Evolutionary conservation across 1,284 basidiomycete genomes (phyloP).

Genomic region (Ustilago loliicola): DNA sequence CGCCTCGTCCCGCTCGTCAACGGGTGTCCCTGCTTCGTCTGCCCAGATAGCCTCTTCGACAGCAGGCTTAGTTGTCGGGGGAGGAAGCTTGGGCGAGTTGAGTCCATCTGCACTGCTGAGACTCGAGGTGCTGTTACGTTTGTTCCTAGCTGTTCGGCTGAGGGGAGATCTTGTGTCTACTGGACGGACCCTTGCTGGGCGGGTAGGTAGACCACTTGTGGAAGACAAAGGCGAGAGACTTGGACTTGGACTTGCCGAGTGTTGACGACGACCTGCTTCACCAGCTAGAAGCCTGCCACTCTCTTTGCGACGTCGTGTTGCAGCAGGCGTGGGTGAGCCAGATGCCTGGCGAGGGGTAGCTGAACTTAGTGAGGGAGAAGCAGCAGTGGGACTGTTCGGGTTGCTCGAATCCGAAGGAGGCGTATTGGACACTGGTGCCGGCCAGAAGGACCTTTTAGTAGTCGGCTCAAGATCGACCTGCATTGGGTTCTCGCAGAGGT

Average conservation of each 20-base stretch:
- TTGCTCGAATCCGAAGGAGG: constrained; percentile 18
- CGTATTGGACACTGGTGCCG: constrained; percentile 20
- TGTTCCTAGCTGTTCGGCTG: constrained; percentile 17
- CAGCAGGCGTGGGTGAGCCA: constrained; percentile 13
- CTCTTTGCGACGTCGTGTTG: constrained; percentile 19
- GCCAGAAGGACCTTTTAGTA: constrained; percentile 34
- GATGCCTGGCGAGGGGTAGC: constrained; percentile 1
- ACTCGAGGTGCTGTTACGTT: constrained; percentile 34
- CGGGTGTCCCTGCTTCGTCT: constrained; percentile 10
- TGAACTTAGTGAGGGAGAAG: constrained; percentile 7
- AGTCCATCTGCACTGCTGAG: constrained; percentile 9
- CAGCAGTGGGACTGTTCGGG: constrained; percentile 1
- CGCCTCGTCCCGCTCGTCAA: constrained; percentile 1
- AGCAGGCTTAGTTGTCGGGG: background rate
- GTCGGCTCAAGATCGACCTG: constrained; percentile 55
- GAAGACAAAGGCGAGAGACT: constrained; percentile 24
- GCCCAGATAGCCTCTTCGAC: constrained; percentile 6
- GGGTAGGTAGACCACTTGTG: constrained; percentile 3
- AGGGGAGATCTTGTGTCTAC: constrained; percentile 26
- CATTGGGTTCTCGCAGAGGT: constrained; percentile 54
- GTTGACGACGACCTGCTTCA: constrained; percentile 18
- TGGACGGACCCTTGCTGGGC: constrained; percentile 21
- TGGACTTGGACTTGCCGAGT: constrained; percentile 39
- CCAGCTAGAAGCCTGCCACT: constrained; percentile 15
- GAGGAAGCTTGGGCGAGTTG: background rate